Base-by-base conservation (phyloP, 2,329 filamentous ascomycete species). In the Trichoderma simmonsii region DNA sequence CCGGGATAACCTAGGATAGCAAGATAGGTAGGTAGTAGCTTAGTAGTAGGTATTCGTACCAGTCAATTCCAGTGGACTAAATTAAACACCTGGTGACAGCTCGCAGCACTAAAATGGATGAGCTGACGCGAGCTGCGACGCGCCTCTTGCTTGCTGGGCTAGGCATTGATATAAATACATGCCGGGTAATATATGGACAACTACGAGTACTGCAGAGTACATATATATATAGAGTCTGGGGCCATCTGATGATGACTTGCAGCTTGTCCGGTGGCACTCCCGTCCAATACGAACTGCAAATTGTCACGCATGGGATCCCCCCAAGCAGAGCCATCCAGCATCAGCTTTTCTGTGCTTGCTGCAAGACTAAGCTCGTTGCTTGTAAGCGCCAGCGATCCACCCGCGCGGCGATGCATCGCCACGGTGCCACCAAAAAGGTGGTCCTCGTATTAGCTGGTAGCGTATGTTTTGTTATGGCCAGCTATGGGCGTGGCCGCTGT, bases 341-440 rank as follows among this genome's bases (percentile, higher is more conserved):
- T 54, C 48, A 54, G 21, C 21, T 24, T 48, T 56, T 28, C 24
- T 14, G 26, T n/a, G 18, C 18, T 39, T 39, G 43, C 43, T 48
- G n/a, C n/a, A 1, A n/a, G 43, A n/a, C 18, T 18, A 48, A n/a
- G 15, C 39, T 43, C 4, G 51, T 56, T 39, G 32, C 21, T 24
- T 9, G 24, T 65, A 51, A 51, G 62, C 61, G 39, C 62, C 62
- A 28, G 26, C 36, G 61, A 64, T 51, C 61, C 61, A 64, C 61
- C 18, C 18, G 28, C 34, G 11, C 57, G 18, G 30, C 57, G 57
- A 61, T 36, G 34, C 60, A 63, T 63, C 57, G 57, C 67, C 67
- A 61, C 67, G 30, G 59, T 51, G 67, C 67, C 67, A 70, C 67
- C 67, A 36, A 15, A 62, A 34, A n/a, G 39, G 11, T 26, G 28